Conservation (phyloP, 1,284 basidiomycete genomes). For the Erythrobasidium hasegawianum region DNA sequence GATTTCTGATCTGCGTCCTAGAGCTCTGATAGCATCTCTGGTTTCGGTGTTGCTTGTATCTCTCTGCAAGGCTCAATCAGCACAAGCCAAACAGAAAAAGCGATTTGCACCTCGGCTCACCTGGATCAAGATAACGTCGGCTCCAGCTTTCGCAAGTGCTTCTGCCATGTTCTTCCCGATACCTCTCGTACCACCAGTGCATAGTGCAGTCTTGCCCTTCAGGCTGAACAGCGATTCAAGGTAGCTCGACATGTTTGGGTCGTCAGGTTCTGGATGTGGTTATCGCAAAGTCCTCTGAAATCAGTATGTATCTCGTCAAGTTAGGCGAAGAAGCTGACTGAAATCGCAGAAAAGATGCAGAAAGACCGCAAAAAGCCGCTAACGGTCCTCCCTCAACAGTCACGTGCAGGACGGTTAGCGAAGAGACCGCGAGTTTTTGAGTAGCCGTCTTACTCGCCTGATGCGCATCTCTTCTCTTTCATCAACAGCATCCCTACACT, state of each 20-base stretch:
- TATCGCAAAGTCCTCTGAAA: too few species aligned
- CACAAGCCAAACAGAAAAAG: background rate
- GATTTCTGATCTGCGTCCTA: constrained; percentile 54
- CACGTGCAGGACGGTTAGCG: too few species aligned
- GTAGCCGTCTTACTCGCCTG: too few species aligned
- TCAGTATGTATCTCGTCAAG: too few species aligned
- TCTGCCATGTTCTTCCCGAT: constrained; percentile 51
- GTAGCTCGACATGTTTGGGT: constrained; percentile 9
- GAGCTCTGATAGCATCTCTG: constrained; percentile 59
- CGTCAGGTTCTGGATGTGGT: too few species aligned
- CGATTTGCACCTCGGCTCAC: constrained; percentile 30
- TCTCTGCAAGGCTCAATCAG: constrained; percentile 57
- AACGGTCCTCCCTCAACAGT: too few species aligned
- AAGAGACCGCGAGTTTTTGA: too few species aligned
- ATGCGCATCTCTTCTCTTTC: too few species aligned
- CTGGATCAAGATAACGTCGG: constrained; percentile 65
- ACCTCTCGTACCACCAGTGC: constrained; percentile 42
- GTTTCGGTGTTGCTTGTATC: constrained; percentile 50
- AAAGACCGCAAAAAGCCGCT: too few species aligned
- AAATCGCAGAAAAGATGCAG: too few species aligned
- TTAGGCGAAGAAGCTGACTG: too few species aligned
- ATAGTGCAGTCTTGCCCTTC: constrained; percentile 52
- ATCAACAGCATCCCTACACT: background rate
- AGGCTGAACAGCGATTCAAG: constrained; percentile 50
- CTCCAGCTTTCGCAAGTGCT: constrained; percentile 60